phyloP scores from a whole-genome alignment of 1,284 basidiomycete species.

The Sanghuangporus weigelae region DNA sequence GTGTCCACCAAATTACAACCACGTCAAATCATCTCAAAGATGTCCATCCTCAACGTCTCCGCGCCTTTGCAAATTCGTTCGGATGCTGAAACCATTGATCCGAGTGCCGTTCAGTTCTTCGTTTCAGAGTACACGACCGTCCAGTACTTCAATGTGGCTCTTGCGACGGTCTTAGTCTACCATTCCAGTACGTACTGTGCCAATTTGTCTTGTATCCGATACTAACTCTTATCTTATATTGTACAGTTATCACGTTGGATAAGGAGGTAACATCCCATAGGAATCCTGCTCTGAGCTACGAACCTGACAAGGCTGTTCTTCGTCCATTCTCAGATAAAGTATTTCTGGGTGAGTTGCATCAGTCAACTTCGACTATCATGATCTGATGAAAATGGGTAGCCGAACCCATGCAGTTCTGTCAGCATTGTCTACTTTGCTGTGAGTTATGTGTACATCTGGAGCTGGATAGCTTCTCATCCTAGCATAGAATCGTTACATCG shows the following conservation, averaged over 20 bases:
- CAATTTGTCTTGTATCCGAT: background rate
- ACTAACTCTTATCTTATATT: background rate
- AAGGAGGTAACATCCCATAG: background rate
- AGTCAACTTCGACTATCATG: background rate
- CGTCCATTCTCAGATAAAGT: background rate
- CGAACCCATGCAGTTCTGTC: background rate
- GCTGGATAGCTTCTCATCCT: background rate
- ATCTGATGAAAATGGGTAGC: background rate
- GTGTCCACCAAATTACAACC: too few relatives aligned
- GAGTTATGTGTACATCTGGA: background rate
- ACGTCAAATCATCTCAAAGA: too few relatives aligned
- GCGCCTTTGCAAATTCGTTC: background rate
- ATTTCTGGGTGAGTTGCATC: background rate
- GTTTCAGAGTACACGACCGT: background rate
- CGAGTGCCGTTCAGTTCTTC: background rate
- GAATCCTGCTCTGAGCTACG: background rate
- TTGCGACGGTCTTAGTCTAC: background rate
- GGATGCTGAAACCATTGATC: background rate
- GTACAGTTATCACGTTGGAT: background rate
- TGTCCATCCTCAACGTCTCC: too few relatives aligned
- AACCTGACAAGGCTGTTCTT: background rate
- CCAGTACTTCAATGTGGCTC: background rate
- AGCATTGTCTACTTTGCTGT: background rate
- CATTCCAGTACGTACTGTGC: background rate
- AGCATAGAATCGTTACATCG: background rate